Evolutionary conservation across 2,329 filamentous ascomycete genomes (phyloP).

Genomic region (Alternaria hordeiaustralica): DNA sequence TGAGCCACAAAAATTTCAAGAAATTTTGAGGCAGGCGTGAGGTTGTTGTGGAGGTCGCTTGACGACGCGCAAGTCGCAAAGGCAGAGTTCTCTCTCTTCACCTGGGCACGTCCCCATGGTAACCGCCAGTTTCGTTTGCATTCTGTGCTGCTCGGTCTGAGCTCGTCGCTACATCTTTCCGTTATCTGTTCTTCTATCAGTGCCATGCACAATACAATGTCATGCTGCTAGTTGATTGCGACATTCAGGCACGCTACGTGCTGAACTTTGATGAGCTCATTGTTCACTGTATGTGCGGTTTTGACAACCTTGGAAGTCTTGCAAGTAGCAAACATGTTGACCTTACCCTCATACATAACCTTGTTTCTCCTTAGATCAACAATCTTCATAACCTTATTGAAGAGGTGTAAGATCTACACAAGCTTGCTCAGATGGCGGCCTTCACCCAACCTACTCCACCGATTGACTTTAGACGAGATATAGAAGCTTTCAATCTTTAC

Average conservation of each 20-base stretch:
- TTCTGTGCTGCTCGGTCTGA: not conserved
- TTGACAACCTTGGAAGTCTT: not conserved
- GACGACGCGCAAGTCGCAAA: not conserved
- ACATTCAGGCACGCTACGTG: not conserved
- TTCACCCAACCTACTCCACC: not conserved
- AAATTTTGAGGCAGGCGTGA: not conserved
- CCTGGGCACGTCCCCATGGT: not conserved
- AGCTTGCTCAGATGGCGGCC: not conserved
- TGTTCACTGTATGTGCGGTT: not conserved
- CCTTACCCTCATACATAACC: not conserved
- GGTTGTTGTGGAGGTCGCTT: not conserved
- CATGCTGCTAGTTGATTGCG: not conserved
- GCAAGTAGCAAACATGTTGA: not conserved
- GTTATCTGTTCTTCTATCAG: accelerated
- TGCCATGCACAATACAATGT: not conserved
- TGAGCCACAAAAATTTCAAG: not conserved
- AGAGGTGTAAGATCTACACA: not conserved
- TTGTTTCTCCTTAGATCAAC: not conserved
- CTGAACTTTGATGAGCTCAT: not conserved
- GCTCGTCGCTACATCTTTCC: not conserved
- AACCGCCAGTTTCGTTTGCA: not conserved
- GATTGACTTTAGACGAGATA: not conserved
- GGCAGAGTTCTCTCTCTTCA: not conserved
- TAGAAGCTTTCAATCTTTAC: not conserved
- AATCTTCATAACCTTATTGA: not conserved